Conservation (phyloP, 176 grass and related monocot species). For the Aegilops speltoides region DNA sequence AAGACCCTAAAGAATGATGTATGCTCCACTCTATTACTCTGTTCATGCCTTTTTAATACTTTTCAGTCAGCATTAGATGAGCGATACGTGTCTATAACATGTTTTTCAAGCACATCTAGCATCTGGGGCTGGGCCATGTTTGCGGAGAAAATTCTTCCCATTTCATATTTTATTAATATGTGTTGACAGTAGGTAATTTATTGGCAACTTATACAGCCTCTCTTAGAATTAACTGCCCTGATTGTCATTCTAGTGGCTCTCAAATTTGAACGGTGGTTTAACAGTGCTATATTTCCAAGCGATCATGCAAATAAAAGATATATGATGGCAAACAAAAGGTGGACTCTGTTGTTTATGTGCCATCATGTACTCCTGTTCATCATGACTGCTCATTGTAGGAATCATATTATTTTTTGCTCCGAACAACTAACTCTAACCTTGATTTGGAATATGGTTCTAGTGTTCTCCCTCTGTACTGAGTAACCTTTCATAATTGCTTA, state of each 20-base stretch:
- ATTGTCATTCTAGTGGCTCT: neutral
- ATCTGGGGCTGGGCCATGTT: neutral
- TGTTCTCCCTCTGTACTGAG: neutral
- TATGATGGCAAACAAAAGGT: neutral
- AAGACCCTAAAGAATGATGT: constrained; percentile 98
- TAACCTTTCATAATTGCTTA: neutral
- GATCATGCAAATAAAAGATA: neutral
- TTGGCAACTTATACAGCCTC: neutral
- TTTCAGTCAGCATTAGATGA: neutral
- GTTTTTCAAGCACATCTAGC: neutral
- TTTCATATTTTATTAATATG: neutral
- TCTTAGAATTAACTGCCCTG: neutral
- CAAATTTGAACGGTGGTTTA: neutral
- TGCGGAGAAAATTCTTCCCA: neutral
- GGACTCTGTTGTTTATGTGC: constrained; percentile 3
- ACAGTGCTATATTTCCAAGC: neutral
- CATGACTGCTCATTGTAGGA: neutral
- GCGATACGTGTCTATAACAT: neutral
- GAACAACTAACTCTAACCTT: neutral
- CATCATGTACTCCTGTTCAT: neutral
- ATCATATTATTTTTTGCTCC: neutral
- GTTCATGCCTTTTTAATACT: neutral
- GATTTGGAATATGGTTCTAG: neutral
- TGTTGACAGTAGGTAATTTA: neutral
- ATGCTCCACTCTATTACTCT: constrained; percentile 32